These are phyloP conservation scores for Phoma sp. DNA, from an alignment of 2,329 filamentous ascomycete species.

Conservation along the genomic window DNA sequence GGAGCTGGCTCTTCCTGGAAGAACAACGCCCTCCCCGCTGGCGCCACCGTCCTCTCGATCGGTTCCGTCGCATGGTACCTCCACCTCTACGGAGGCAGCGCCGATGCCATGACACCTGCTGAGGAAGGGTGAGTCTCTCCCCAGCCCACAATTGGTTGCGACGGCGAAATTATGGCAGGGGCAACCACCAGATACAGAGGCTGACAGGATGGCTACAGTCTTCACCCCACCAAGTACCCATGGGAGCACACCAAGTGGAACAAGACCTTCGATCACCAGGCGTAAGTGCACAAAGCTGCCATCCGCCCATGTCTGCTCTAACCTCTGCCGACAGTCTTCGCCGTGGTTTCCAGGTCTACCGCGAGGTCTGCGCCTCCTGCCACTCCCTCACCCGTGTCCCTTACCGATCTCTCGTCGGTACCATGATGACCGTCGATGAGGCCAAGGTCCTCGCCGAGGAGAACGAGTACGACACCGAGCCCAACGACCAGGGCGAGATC, in stretches of 20 bases:
- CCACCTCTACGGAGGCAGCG: conserved; percentile 88
- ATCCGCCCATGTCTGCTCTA: conserved; percentile 1
- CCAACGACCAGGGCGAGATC: conserved; percentile 96
- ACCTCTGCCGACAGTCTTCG: conserved; percentile 70
- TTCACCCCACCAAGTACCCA: conserved; percentile 89
- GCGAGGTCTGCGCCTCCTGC: conserved; percentile 96
- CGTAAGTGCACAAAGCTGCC: conserved; percentile 66
- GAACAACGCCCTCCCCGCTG: conserved; percentile 84
- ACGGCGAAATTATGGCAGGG: conserved; percentile 34
- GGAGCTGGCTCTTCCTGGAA: conserved; percentile 76
- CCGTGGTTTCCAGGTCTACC: conserved; percentile 99
- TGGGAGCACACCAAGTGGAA: conserved; percentile 92
- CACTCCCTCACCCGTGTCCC: conserved; percentile 95
- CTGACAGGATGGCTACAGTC: conserved; percentile 61
- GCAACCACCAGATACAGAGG: conserved; percentile 25
- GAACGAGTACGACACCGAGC: conserved; percentile 98
- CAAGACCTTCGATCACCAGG: conserved; percentile 96
- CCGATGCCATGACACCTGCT: conserved; percentile 86
- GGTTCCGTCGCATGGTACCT: conserved; percentile 97
- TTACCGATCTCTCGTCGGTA: conserved; percentile 89
- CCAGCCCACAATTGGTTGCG: conserved; percentile 22
- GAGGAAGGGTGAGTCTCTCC: conserved; percentile 90
- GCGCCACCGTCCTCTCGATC: conserved; percentile 83
- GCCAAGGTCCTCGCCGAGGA: conserved; percentile 97
- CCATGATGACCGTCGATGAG: conserved; percentile 93